These are phyloP conservation scores for Cystobasidiaceae sp. DNA, from an alignment of 1,284 basidiomycete species.

Conservation along the genomic window DNA sequence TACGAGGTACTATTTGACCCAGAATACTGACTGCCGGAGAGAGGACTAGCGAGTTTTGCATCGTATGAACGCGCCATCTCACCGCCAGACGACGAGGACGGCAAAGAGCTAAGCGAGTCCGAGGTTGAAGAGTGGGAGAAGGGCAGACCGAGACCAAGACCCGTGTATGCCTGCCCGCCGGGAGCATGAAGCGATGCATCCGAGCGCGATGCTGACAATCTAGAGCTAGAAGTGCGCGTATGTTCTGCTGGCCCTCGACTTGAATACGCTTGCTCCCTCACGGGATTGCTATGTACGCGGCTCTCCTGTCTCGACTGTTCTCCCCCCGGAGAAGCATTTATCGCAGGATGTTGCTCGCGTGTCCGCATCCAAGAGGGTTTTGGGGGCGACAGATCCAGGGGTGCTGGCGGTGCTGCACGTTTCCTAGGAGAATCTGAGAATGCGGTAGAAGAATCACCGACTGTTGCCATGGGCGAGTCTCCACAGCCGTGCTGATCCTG, in stretches of 20 bases:
- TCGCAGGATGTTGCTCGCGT: not conserved
- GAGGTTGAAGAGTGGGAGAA: constrained; percentile 36
- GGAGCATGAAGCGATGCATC: not conserved
- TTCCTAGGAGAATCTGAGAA: not conserved
- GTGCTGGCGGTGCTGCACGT: constrained; percentile 4
- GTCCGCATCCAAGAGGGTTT: constrained; percentile 1
- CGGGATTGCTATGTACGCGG: not conserved
- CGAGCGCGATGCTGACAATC: too few species aligned
- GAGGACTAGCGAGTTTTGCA: constrained; percentile 4
- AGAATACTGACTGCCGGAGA: not conserved
- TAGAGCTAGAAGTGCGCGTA: too few species aligned
- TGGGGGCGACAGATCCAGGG: constrained; percentile 12
- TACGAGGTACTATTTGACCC: not conserved
- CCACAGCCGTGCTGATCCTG: too few species aligned
- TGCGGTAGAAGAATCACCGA: not conserved
- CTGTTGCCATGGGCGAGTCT: not conserved
- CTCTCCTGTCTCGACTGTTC: too few species aligned
- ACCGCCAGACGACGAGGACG: constrained; percentile 14
- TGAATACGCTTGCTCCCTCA: not conserved
- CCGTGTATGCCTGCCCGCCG: constrained; percentile 23
- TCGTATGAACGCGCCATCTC: not conserved
- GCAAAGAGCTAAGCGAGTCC: constrained; percentile 30
- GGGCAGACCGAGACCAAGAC: constrained; percentile 36
- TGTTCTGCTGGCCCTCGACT: too few species aligned
- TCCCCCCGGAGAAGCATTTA: too few species aligned